A percentile compares a stretch with the other conserved stretches of the same genome.
Evolutionary conservation across 805 yeast species (phyloP).

Genomic region (Metschnikowia gelsemii): DNA sequence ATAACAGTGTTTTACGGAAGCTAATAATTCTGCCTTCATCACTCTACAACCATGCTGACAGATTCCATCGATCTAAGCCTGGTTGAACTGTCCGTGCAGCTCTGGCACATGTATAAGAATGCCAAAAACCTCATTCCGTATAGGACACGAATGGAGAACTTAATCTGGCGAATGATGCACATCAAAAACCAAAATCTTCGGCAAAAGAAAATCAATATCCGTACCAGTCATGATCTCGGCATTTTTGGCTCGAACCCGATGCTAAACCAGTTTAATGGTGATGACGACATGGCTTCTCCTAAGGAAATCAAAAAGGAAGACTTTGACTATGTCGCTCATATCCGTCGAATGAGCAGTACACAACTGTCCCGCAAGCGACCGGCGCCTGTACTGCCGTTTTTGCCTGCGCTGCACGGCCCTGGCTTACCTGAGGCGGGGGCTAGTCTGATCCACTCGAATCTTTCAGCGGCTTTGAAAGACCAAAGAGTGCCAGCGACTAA

Average conservation of each 20-base stretch:
- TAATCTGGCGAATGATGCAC: conserved; percentile 86
- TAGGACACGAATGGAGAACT: conserved; percentile 73
- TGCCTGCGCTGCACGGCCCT: conserved; percentile 7
- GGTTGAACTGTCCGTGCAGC: conserved; percentile 24
- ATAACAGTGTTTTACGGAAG: background rate
- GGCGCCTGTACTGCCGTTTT: conserved; percentile 22
- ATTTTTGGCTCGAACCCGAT: conserved; percentile 11
- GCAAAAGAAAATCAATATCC: conserved; percentile 5
- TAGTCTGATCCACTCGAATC: conserved; percentile 17
- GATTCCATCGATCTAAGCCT: conserved; percentile 5
- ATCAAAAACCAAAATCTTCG: conserved; percentile 28
- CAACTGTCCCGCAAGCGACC: conserved; percentile 19
- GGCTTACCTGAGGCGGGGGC: conserved; percentile 5
- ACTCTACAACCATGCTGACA: background rate
- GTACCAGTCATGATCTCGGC: conserved; percentile 13
- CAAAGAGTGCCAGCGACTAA: background rate
- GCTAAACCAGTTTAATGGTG: conserved; percentile 10
- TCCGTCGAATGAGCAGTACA: conserved; percentile 52
- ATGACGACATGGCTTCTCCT: conserved; percentile 7
- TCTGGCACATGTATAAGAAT: conserved; percentile 81
- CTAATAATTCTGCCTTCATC: background rate
- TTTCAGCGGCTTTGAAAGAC: conserved; percentile 22
- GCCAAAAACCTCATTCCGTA: conserved; percentile 77
- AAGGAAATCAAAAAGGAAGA: conserved; percentile 51
- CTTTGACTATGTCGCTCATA: conserved; percentile 65